These are phyloP conservation scores for Geum urbanum DNA, from an alignment of 306 rosid genomes.

Conservation along the genomic window DNA sequence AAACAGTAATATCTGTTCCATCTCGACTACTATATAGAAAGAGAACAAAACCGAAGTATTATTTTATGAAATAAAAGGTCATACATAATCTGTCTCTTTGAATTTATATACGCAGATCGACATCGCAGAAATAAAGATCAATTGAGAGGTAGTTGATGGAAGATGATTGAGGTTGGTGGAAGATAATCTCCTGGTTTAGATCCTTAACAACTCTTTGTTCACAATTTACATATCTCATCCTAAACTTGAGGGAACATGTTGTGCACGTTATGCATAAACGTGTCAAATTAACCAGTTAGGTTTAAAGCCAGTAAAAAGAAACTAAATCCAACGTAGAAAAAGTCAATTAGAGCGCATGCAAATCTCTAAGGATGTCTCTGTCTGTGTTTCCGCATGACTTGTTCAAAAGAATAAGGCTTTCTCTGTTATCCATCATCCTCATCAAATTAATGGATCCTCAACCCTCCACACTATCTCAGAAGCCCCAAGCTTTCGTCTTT, in stretches of 20 bases:
- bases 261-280: conserved; percentile 7
- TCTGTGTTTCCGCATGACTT: not conserved
- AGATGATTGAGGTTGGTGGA: no score
- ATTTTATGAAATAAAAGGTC: no score
- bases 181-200: not conserved
- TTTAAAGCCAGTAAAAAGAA: not conserved
- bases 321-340: not conserved
- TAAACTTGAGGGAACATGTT: not conserved
- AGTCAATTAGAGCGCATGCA: not conserved
- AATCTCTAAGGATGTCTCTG: not conserved
- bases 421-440: conserved; percentile 5
- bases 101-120: no score
- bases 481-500: conserved; percentile 3
- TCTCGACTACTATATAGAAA: no score
- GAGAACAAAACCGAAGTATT: no score
- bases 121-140: no score
- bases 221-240: not conserved
- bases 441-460: conserved; percentile 48
- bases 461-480: conserved; percentile 24
- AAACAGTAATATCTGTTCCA: no score
- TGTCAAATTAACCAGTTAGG: not conserved
- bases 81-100: no score
- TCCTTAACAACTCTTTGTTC: not conserved
- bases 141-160: no score
- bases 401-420: conserved; percentile 14